Evolutionary conservation across 2,329 filamentous ascomycete genomes (phyloP), one percentile per base, ranked within the genome.

Genomic region (Alternaria brassicae): DNA sequence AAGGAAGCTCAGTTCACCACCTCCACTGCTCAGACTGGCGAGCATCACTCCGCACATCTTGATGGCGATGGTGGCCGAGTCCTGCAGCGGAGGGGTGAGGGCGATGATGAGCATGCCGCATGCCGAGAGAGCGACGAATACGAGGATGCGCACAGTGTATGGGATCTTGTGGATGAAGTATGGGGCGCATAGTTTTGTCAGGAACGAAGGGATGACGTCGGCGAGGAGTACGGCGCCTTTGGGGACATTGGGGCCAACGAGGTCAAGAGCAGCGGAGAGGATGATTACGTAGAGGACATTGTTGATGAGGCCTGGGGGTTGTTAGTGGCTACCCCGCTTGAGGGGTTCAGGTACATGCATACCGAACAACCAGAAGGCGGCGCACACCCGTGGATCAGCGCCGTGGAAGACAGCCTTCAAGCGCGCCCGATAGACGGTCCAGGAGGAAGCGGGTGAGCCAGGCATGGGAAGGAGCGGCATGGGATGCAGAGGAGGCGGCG

Each of bases 261-360:
- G 91, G 73, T 99, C 95, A 71, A 97, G 91, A 3, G 95, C 95
- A 34, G 95, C 91, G 28, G 93, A 96, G 72, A 99, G 90, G 75
- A 98, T 95, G 77, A 98, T 91, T 56, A 98, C 94, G 79, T 97
- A 98, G 80, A 97, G 90, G 68, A 98, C 92, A 81, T 98, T 98
- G 80, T 99, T 98, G 76, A 98, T 95, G 17, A 95, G 82, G 52
- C 92, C 92, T 94, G 3, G 23, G 25, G 8, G 23, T 23, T 44
- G 55, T 65, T 52, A 60, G 60, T 42, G 13, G 32, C 7, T 39
- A 21, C 47, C 37, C 32, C 34, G 23, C 45, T 30, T 28, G 19
- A 13, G 36, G 17, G 17, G 48, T 27, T 32, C 23, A 39, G 45
- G 40, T 39, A 47, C 28, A 49, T 32, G 21, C 57, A 39, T 64